These are phyloP conservation scores for Paecilomyces sp. DNA, from an alignment of 2,329 filamentous ascomycete genomes.

Conservation along the genomic window DNA sequence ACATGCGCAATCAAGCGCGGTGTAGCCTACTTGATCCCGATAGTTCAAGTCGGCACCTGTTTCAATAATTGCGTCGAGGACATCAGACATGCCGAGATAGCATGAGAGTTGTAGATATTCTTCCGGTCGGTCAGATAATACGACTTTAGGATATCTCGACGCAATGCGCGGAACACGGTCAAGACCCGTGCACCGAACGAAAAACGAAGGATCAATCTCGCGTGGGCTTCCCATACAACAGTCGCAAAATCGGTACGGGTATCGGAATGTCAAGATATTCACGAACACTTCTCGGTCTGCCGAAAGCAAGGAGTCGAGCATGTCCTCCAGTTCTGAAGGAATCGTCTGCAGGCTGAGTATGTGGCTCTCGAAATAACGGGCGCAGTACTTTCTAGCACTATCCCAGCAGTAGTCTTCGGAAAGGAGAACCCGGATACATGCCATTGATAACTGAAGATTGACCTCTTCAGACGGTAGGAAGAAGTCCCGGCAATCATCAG, in stretches of 20 bases:
- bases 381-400: constrained; percentile 1
- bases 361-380: constrained; percentile 2
- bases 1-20: neutral
- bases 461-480: constrained; percentile 1
- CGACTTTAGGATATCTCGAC: neutral
- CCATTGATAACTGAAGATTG: constrained; percentile 4
- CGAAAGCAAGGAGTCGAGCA: constrained; percentile 4
- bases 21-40: neutral
- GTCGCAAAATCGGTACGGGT: neutral
- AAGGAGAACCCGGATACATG: constrained; percentile 5
- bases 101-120: neutral
- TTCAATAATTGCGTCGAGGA: neutral
- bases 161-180: constrained; percentile 2
- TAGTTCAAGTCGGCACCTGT: neutral
- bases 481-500: constrained; percentile 1
- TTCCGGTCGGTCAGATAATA: neutral
- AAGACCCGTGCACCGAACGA: constrained; percentile 4
- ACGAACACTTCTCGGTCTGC: neutral
- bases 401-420: neutral
- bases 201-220: constrained; percentile 2
- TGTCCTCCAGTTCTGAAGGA: neutral
- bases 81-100: neutral
- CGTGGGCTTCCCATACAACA: constrained; percentile 3
- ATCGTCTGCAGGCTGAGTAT: constrained; percentile 1
- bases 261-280: constrained; percentile 3